These are phyloP conservation scores for Sarocladiaceae sp. DNA, from an alignment of 2,329 filamentous ascomycete species.

Conservation along the genomic window DNA sequence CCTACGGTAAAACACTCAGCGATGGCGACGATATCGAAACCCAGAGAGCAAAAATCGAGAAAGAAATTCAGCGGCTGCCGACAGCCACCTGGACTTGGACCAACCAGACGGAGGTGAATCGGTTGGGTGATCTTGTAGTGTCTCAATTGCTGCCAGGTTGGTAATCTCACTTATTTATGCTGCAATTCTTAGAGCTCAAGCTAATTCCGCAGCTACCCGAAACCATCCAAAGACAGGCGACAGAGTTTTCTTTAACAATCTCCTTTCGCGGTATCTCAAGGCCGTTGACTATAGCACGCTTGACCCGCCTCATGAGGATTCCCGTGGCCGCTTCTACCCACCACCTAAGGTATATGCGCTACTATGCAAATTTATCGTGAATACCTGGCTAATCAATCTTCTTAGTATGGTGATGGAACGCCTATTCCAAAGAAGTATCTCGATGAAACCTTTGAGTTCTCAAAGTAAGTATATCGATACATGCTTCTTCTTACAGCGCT, in stretches of 20 bases:
- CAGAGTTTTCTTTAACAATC: not conserved
- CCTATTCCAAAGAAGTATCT: not conserved
- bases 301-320: not conserved
- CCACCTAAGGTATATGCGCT: not conserved
- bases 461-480: no score
- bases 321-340: not conserved
- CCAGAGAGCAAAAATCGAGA: conserved; percentile 23
- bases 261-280: not conserved
- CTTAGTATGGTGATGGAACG: not conserved
- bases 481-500: no score
- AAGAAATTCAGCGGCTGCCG: conserved; percentile 18
- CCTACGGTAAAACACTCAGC: no score
- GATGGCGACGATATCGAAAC: no score
- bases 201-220: not conserved
- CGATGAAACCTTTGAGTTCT: not conserved
- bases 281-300: not conserved
- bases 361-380: not conserved
- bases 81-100: not conserved
- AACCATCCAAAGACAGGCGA: not conserved
- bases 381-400: no score
- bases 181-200: no score
- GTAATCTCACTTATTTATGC: no score
- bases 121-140: not conserved
- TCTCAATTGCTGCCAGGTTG: not conserved
- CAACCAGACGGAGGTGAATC: not conserved